Percentiles rank a stretch among this genome's conserved stretches.
These are phyloP conservation scores for Tephrocybe rancida DNA, from an alignment of 768 basidiomycete genomes.

Conservation along the genomic window DNA sequence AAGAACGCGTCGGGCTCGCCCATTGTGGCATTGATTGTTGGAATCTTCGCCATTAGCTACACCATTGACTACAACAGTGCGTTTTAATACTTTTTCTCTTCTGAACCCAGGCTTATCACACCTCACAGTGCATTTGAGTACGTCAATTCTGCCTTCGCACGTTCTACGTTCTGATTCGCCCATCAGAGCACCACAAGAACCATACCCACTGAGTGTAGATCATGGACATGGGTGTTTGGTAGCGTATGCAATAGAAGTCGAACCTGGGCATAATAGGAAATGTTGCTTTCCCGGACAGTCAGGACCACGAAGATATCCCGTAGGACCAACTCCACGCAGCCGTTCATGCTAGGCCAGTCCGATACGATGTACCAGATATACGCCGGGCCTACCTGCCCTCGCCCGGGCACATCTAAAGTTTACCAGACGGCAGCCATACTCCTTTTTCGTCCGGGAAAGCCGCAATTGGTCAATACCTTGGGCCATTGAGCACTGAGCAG, in stretches of 20 bases:
- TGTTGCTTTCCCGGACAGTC: not conserved
- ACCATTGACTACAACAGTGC: conserved; percentile 89
- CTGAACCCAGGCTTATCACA: conserved; percentile 7
- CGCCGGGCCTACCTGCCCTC: too few relatives aligned
- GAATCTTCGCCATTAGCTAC: conserved; percentile 78
- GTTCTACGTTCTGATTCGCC: conserved; percentile 23
- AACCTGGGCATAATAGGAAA: conserved; percentile 6
- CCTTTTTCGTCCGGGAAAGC: too few relatives aligned
- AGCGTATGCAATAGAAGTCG: conserved; percentile 13
- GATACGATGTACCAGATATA: too few relatives aligned
- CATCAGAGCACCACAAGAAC: conserved; percentile 87
- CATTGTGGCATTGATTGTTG: conserved; percentile 61
- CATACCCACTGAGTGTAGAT: conserved; percentile 63
- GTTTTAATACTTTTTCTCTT: conserved; percentile 34
- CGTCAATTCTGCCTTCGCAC: conserved; percentile 28
- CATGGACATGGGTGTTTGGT: conserved; percentile 8
- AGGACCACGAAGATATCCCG: not conserved
- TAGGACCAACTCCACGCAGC: too few relatives aligned
- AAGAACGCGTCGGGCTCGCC: conserved; percentile 82
- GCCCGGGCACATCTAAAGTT: too few relatives aligned
- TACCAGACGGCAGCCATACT: too few relatives aligned
- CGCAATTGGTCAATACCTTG: too few relatives aligned
- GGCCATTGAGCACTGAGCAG: too few relatives aligned
- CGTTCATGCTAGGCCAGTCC: too few relatives aligned
- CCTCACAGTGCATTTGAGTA: conserved; percentile 80